Conservation (phyloP, 2,329 filamentous ascomycete genomes). For the Alternaria arborescens region DNA sequence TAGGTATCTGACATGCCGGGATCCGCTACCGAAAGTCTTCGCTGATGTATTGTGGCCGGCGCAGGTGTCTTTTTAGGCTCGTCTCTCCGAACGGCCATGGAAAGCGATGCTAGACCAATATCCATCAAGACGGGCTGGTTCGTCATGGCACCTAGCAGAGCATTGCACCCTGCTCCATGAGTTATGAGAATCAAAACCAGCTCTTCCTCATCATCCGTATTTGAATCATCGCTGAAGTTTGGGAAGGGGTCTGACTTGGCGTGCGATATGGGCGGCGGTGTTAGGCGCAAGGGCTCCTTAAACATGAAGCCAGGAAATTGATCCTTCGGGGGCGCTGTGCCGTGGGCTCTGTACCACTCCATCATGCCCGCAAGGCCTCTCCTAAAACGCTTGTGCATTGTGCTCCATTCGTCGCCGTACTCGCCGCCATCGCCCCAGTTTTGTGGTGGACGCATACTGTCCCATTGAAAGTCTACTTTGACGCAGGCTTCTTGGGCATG, state of each 20-base stretch:
- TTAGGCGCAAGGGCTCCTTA: slow-evolving; percentile 26
- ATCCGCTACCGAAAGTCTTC: slow-evolving; percentile 54
- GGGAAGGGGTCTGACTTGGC: slow-evolving; percentile 40
- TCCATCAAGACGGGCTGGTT: slow-evolving; percentile 91
- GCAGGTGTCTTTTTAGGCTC: slow-evolving; percentile 37
- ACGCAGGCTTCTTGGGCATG: slow-evolving; percentile 89
- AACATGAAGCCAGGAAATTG: slow-evolving; percentile 45
- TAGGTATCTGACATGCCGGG: slow-evolving; percentile 66
- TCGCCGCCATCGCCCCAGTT: slow-evolving; percentile 88
- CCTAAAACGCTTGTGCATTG: slow-evolving; percentile 91
- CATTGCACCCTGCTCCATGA: slow-evolving; percentile 95
- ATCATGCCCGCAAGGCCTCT: slow-evolving; percentile 80
- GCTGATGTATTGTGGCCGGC: slow-evolving; percentile 35
- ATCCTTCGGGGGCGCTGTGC: slow-evolving; percentile 47
- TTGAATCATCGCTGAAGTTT: slow-evolving; percentile 44
- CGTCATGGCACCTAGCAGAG: slow-evolving; percentile 88
- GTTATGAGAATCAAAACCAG: slow-evolving; percentile 88
- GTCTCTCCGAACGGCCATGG: slow-evolving; percentile 70
- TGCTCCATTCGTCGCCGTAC: slow-evolving; percentile 92
- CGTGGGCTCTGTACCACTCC: slow-evolving; percentile 76
- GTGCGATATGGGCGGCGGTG: slow-evolving; percentile 26
- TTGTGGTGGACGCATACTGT: slow-evolving; percentile 81
- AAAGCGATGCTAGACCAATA: slow-evolving; percentile 88
- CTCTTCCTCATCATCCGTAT: slow-evolving; percentile 65
- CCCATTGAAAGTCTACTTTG: slow-evolving; percentile 93